Evolutionary conservation across 129 eudicot genomes (phyloP).

Genomic region (Artemisia annua): DNA sequence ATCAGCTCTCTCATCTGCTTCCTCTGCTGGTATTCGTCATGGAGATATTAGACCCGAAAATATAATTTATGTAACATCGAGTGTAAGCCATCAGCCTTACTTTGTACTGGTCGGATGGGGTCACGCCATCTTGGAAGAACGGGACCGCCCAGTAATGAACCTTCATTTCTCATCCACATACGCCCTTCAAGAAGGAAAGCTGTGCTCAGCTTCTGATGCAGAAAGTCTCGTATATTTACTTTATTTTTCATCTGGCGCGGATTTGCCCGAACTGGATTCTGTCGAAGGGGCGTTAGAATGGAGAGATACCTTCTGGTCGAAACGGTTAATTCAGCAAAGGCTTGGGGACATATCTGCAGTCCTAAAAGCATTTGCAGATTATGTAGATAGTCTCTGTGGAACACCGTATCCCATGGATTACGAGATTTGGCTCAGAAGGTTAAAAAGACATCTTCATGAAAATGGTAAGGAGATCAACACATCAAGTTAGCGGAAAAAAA

Average conservation of each 20-base stretch:
- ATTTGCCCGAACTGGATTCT: constrained; percentile 82
- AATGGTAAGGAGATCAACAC: constrained; percentile 61
- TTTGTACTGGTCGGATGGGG: constrained; percentile 93
- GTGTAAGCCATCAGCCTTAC: constrained; percentile 44
- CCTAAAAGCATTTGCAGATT: constrained; percentile 94
- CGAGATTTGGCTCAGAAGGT: constrained; percentile 83
- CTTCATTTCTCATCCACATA: constrained; percentile 93
- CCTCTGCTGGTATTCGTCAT: constrained; percentile 79
- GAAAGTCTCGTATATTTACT: constrained; percentile 92
- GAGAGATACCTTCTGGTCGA: constrained; percentile 93
- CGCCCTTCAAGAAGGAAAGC: constrained; percentile 94
- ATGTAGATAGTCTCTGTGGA: constrained; percentile 92
- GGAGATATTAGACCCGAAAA: constrained; percentile 95
- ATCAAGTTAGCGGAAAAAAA: constrained; percentile 35
- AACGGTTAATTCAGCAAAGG: constrained; percentile 83
- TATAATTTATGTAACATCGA: constrained; percentile 60
- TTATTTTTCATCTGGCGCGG: constrained; percentile 75
- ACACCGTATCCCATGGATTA: constrained; percentile 92
- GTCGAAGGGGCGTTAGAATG: constrained; percentile 96
- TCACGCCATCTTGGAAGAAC: constrained; percentile 87
- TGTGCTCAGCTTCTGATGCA: constrained; percentile 96
- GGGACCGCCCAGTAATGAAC: constrained; percentile 93
- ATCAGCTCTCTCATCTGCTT: constrained; percentile 74
- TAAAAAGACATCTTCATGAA: constrained; percentile 65
- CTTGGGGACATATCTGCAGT: constrained; percentile 98